These are phyloP conservation scores for Caulochytrium protostelioides DNA, from an alignment of 371 early-diverging fungal genomes.

Conservation along the genomic window DNA sequence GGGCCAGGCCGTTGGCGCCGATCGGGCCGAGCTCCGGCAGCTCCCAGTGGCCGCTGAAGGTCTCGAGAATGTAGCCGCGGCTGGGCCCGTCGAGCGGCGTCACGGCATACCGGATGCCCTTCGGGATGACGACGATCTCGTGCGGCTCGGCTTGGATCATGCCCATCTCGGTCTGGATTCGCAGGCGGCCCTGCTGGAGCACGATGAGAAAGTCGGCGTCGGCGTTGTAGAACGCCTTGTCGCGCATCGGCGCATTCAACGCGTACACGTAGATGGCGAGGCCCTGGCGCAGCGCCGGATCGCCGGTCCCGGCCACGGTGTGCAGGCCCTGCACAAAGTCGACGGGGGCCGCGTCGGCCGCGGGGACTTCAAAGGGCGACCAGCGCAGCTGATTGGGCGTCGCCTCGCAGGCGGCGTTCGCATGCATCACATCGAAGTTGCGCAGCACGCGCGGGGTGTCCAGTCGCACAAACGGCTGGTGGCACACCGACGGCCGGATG, in stretches of 20 bases:
- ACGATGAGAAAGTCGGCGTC: conserved; percentile 88
- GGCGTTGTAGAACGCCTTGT: conserved; percentile 57
- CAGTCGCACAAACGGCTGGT: conserved; percentile 39
- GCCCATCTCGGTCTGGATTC: conserved; percentile 84
- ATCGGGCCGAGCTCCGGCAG: conserved; percentile 90
- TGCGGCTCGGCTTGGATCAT: conserved; percentile 57
- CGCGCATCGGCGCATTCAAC: conserved; percentile 52
- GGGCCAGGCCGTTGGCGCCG: conserved; percentile 82
- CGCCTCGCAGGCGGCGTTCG: conserved; percentile 12
- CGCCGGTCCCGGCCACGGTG: conserved; percentile 64
- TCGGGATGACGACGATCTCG: conserved; percentile 78
- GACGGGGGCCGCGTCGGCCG: conserved; percentile 10
- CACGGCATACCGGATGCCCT: conserved; percentile 65
- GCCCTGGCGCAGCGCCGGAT: conserved; percentile 51
- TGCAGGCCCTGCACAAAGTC: conserved; percentile 69
- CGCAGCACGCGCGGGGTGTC: neutral
- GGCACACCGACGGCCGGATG: conserved; percentile 77
- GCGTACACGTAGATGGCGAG: conserved; percentile 66
- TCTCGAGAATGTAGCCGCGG: conserved; percentile 80
- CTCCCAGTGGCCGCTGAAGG: conserved; percentile 69
- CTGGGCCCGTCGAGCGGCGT: conserved; percentile 52
- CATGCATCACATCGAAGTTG: neutral
- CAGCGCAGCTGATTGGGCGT: conserved; percentile 83
- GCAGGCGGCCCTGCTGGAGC: conserved; percentile 76
- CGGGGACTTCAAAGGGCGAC: conserved; percentile 68